Base-by-base conservation (phyloP, 345 rosid genomes). In the Moricandia moricandioides region DNA sequence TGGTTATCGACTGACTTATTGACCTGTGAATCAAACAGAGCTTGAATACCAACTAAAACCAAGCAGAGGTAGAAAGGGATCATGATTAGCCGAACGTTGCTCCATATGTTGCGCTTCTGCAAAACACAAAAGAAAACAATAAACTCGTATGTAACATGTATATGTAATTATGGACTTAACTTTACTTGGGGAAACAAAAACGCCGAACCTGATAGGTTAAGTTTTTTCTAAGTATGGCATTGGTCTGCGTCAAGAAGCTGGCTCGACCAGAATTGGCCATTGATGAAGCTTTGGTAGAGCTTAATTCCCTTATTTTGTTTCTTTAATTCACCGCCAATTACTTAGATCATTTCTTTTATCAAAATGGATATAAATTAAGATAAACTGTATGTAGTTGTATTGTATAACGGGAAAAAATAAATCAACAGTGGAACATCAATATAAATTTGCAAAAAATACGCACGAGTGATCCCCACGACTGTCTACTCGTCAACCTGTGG, bases 191-290 rank as follows among this genome's bases (percentile, higher is more conserved):
- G 33, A 16, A 43, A 37, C 17, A 47, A 47, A 33, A 52, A 71
- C 27, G 52, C 37, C 4, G 24, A 33, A 94, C 98, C 96, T 91
- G 98, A 74, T 72, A 88, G 62, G 88, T 85, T 84, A 90, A 76
- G 83, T 91, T 94, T 88, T 94, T 94, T 13, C 93, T 75, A 65
- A 91, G 85, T 67, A 94, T 74, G 70, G 97, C 96, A 77, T 88
- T 86, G 70, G 92, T 90, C 75, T 82, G 95, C 39, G 89, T 80
- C 81, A 87, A 70, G 86, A 85, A 90, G 74, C 88, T 84, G 58
- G 88, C 70, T 49, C 82, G 83, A 73, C 73, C 82, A 65, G 74
- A 57, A 71, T 82, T 79, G 67, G 66, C 87, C 91, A 89, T 89
- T 69, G 73, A 40, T 51, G 72, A 67, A 66, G 17, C 63, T 77